These are phyloP conservation scores for Flaveria brownii DNA, from an alignment of 129 eudicot genomes.

Conservation along the genomic window DNA sequence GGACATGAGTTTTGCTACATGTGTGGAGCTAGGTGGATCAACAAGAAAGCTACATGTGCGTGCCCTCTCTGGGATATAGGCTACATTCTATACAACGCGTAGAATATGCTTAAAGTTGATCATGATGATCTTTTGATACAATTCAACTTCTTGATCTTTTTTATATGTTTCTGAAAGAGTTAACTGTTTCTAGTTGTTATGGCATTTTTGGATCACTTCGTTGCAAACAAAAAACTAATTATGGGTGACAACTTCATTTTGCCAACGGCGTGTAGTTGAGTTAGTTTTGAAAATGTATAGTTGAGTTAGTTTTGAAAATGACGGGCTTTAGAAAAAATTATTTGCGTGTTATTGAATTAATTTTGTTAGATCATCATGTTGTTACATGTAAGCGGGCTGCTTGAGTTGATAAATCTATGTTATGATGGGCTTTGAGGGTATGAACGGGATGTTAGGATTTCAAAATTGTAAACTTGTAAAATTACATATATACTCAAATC, in stretches of 20 bases:
- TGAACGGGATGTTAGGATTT: no score
- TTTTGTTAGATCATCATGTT: no score
- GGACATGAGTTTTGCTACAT: constrained; percentile 71
- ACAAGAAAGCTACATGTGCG: constrained; percentile 58
- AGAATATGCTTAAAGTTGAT: background rate
- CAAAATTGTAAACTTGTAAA: no score
- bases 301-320: no score
- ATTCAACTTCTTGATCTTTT: background rate
- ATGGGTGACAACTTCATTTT: background rate
- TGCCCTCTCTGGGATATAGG: constrained; percentile 63
- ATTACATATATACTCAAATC: no score
- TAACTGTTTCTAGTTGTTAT: background rate
- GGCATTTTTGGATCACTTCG: background rate
- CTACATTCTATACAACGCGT: constrained; percentile 28
- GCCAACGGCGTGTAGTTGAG: background rate
- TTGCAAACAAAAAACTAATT: background rate
- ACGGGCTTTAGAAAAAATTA: no score
- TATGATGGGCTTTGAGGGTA: no score
- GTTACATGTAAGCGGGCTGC: no score
- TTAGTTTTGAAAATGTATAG: no score
- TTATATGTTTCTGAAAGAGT: background rate
- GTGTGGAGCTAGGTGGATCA: constrained; percentile 73
- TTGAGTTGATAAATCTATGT: no score
- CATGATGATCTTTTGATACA: constrained; percentile 3
- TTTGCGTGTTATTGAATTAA: no score